phyloP scores from a whole-genome alignment of 495 filamentous ascomycete species.

The Bryoglossum gracile region DNA sequence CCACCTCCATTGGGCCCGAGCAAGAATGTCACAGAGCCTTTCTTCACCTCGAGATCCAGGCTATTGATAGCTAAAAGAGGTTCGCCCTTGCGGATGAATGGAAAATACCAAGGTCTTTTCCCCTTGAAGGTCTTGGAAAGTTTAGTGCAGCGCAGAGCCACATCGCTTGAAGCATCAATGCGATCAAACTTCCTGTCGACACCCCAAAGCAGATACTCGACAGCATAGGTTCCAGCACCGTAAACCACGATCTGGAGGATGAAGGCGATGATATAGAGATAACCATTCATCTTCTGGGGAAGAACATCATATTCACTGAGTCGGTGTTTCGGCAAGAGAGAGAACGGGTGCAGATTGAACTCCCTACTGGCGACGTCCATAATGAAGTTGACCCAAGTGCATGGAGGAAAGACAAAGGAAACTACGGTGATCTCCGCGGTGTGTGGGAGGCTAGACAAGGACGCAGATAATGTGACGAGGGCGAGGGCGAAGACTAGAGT shows the following conservation, averaged over 20 bases:
- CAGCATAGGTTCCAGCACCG: conserved; percentile 10
- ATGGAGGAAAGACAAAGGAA: conserved; percentile 17
- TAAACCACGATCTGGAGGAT: conserved; percentile 19
- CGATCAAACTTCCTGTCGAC: conserved; percentile 12
- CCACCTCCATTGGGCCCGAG: conserved; percentile 86
- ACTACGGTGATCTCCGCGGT: conserved; percentile 5
- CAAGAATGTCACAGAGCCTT: conserved; percentile 67
- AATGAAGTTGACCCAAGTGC: conserved; percentile 16
- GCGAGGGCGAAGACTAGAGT: conserved; percentile 37
- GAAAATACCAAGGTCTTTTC: conserved; percentile 19
- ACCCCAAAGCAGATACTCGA: conserved; percentile 18
- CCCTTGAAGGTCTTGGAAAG: conserved; percentile 20
- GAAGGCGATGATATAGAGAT: conserved; percentile 22
- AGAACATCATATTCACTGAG: not conserved
- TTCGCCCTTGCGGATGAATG: conserved; percentile 22
- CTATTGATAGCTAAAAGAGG: conserved; percentile 58
- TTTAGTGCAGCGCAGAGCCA: conserved; percentile 20
- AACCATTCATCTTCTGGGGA: conserved; percentile 14
- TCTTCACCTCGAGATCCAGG: conserved; percentile 68
- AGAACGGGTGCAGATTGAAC: conserved; percentile 6
- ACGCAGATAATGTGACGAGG: conserved; percentile 27
- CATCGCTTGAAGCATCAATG: conserved; percentile 17
- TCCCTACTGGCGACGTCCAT: conserved; percentile 16
- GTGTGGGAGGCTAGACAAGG: not conserved
- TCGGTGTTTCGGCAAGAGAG: not conserved